Base-by-base conservation (phyloP, 2,329 filamentous ascomycete species). In the Pseudocercospora eumusae region DNA sequence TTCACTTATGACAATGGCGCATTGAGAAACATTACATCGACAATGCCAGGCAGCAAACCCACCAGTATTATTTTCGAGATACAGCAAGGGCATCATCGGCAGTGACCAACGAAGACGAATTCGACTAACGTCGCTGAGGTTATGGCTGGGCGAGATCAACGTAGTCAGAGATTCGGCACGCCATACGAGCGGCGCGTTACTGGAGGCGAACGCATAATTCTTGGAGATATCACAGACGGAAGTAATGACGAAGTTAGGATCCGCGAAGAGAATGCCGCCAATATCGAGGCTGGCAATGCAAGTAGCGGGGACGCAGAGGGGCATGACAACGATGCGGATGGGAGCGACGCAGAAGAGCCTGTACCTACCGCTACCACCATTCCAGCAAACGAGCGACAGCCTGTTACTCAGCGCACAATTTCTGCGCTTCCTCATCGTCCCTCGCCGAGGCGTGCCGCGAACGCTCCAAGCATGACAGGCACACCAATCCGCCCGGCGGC, bases 281-380 rank as follows among this genome's bases (percentile, higher is more conserved):
- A 54, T 23, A 36, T 54, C 28, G 52, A 33, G 28, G 52, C 52
- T 36, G 28, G 52, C 28, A 36, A 54, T 25, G 52, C 18, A n/a
- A 28, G 20, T 40, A 18, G 18, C 11, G 52, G 36, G 27, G 15
- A 11, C 18, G 4, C 1, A 10, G 52, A 40, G 36, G 36, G 2
- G n/a, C 8, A 54, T 13, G 52, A 54, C 52, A 10, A 36, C 18
- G 18, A 40, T 40, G 52, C n/a, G 8, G 18, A 33, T 23, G 18
- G 8, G 10, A 40, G 15, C 36, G 18, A 54, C 10, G n/a, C 52
- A 54, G 31, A 40, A 33, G 23, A 28, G 25, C 20, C 21, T n/a
- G 47, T 36, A 36, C 13, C 33, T 36, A 36, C 33, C 36, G 36
- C 36, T 40, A n/a, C 36, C 36, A n/a, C 36, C 36, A 8, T 40